Evolutionary conservation across 805 yeast genomes (phyloP).

Genomic region (Hanseniaspora lindneri): DNA sequence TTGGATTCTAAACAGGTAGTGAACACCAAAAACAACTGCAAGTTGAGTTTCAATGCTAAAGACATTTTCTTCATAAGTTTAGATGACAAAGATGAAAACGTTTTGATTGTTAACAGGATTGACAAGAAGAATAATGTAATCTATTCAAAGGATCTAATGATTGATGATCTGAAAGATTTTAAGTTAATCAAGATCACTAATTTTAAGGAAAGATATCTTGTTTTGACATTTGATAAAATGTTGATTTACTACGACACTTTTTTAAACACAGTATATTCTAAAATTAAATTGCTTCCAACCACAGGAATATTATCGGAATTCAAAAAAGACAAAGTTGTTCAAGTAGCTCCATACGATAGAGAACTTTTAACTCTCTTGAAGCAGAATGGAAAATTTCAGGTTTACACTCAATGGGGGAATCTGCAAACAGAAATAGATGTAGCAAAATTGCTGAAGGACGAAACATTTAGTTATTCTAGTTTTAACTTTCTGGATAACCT

Average conservation of each 20-base stretch:
- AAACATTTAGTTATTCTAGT: constrained; percentile 16
- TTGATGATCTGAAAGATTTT: not conserved
- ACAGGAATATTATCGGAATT: constrained; percentile 9
- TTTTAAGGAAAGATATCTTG: constrained; percentile 17
- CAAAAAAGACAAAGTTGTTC: constrained; percentile 9
- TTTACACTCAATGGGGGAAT: constrained; percentile 26
- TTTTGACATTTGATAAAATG: constrained; percentile 19
- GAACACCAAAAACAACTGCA: constrained; percentile 20
- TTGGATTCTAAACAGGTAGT: constrained; percentile 23
- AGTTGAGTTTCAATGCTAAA: constrained; percentile 19
- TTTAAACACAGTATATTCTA: constrained; percentile 16
- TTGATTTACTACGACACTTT: constrained; percentile 21
- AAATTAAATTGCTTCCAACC: constrained; percentile 1
- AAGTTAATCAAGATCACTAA: constrained; percentile 17
- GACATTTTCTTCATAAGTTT: constrained; percentile 20
- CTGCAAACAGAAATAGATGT: constrained; percentile 15
- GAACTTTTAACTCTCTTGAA: constrained; percentile 22
- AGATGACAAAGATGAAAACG: not conserved
- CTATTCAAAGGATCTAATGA: constrained; percentile 16
- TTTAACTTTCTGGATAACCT: constrained; percentile 19
- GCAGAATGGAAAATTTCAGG: constrained; percentile 20
- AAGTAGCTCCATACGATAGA: constrained; percentile 20
- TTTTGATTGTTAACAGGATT: constrained; percentile 18
- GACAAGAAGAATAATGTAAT: constrained; percentile 18
- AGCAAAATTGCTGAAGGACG: constrained; percentile 22